Percentiles rank a stretch among this genome's conserved stretches.
Evolutionary conservation across 2,329 filamentous ascomycete species (phyloP).

Genomic region (Phaeophleospora eucalypticola): DNA sequence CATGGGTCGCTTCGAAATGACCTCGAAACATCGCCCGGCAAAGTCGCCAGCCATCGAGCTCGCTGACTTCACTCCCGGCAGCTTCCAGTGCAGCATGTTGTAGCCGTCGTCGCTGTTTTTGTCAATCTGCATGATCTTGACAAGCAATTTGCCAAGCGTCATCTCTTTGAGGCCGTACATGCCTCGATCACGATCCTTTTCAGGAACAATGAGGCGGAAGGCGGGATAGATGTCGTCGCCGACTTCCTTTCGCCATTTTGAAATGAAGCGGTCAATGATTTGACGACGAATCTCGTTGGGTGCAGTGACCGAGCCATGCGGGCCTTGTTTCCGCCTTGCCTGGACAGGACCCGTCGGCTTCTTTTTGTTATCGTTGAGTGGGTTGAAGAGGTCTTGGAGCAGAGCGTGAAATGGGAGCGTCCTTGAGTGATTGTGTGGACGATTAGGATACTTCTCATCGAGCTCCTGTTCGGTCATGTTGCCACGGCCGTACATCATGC

Average conservation of each 20-base stretch:
- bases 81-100: constrained; percentile 85
- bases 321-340: constrained; percentile 56
- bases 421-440: constrained; percentile 72
- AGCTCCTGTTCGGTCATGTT: constrained; percentile 44
- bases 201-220: constrained; percentile 83
- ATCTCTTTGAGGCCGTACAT: constrained; percentile 96
- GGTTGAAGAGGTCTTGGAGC: constrained; percentile 75
- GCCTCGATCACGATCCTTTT: constrained; percentile 85
- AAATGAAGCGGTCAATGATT: constrained; percentile 83
- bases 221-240: constrained; percentile 92
- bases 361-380: constrained; percentile 72
- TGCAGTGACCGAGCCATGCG: constrained; percentile 44
- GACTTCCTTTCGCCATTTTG: constrained; percentile 80
- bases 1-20: constrained; percentile 79
- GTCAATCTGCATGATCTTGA: constrained; percentile 88
- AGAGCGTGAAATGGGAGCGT: constrained; percentile 81
- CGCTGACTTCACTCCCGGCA: constrained; percentile 65
- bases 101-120: constrained; percentile 84
- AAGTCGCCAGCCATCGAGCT: constrained; percentile 81
- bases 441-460: constrained; percentile 65
- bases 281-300: constrained; percentile 74
- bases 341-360: constrained; percentile 54
- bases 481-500: constrained; percentile 47
- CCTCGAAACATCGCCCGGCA: constrained; percentile 80
- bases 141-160: constrained; percentile 81